Evolutionary conservation across 768 basidiomycete genomes (phyloP), one percentile per base, ranked within the genome.

Genomic region (Ramaria rubella): DNA sequence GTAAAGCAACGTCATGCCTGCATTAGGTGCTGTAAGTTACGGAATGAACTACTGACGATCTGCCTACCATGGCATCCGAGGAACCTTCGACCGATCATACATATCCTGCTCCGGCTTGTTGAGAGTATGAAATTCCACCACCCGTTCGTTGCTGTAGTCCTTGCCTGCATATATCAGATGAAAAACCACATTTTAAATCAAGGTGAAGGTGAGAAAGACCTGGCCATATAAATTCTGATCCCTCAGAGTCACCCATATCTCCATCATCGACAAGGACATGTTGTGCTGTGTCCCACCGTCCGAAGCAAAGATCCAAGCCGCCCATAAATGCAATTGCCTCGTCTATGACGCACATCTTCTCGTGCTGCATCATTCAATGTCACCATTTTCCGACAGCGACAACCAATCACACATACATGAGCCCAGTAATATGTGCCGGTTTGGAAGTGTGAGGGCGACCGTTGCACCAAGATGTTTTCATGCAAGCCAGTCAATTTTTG

Each of bases 371-470:
- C n/a, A 21, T 14, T 53, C 36, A 15, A 24, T 23, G 58, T 38
- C 21, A 21, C 45, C 43, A 2, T 12, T 38, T 36, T 30, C 52
- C 19, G 19, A 34, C 7, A 55, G 24, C 29, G 40, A 17, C 23
- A 27, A 15, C 8, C 23, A 4, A 19, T 23, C 23, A 3, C 12
- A 71, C 86, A 63, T 65, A 95, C 94, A 72, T 98, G 96, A 26
- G 95, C 94, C 96, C 96, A 99, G 67, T 96, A 94, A 68, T 95
- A 93, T 2, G 94, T 98, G 12, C 94, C 94, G 0, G 94, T 96
- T 67, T 92, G 88, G 70, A 97, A 93, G 71, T 99, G 96, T 2
- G 92, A 95, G 0, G 96, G 96, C 4, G 95, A 97, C 24, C 96
- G 84, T 67, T 99, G 96, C 2, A 98, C 85, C 82, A 94, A 85